These are phyloP conservation scores for Sergeia podlipaevii DNA, from an alignment of 208 protist species.

Conservation along the genomic window DNA sequence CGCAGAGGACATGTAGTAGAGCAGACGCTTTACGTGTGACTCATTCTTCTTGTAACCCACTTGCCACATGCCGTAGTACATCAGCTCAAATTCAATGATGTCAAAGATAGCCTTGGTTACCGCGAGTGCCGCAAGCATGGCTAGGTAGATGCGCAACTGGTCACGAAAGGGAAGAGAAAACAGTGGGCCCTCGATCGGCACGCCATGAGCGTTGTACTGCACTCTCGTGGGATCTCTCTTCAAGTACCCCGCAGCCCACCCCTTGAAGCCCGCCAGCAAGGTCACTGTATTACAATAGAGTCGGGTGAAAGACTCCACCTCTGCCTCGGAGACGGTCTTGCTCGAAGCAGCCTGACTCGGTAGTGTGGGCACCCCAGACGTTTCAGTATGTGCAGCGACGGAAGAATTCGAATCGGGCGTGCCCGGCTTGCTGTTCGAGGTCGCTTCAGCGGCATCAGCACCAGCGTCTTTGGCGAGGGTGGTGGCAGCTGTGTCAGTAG, in stretches of 20 bases:
- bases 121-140: conserved; percentile 15
- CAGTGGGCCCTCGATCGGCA: conserved; percentile 24
- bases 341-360: too few relatives aligned
- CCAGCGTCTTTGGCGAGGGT: background rate
- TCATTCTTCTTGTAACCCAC: conserved; percentile 17
- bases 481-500: background rate
- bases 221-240: too few relatives aligned
- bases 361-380: too few relatives aligned
- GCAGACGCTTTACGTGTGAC: conserved; percentile 12
- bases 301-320: too few relatives aligned
- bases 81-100: conserved; percentile 25
- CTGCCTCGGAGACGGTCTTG: too few relatives aligned
- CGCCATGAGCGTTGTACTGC: conserved; percentile 19
- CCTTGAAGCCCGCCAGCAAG: too few relatives aligned
- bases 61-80: conserved; percentile 41
- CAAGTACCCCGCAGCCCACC: too few relatives aligned
- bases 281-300: too few relatives aligned
- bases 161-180: conserved; percentile 20
- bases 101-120: conserved; percentile 26
- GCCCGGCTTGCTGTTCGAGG: background rate
- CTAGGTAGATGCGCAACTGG: conserved; percentile 18
- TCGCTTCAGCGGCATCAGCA: background rate
- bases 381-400: too few relatives aligned
- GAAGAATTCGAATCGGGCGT: too few relatives aligned
- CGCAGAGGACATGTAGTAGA: conserved; percentile 32